Base-by-base conservation (phyloP, 1,139 yeast species). In the Blastobotrys persicus region DNA sequence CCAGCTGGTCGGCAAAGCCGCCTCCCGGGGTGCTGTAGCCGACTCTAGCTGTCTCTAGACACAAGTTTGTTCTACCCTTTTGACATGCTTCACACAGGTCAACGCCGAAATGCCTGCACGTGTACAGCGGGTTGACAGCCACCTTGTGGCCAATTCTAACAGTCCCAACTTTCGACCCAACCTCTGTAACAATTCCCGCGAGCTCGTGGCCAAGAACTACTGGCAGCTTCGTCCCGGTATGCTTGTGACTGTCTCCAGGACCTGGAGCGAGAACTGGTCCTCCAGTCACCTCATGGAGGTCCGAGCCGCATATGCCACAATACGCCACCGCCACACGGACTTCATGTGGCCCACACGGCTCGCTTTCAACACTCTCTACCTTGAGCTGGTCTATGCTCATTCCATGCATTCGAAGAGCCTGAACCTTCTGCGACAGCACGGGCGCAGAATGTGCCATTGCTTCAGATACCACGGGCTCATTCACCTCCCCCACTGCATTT, bases 21-120 rank as follows among this genome's bases (percentile, higher is more conserved):
- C 82, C 82, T 53, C 75, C 72, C 47, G 65, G 69, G 35, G 75
- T 77, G 37, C 41, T 80, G 79, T 17, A 77, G 63, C 14, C 82
- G 81, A 16, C 56, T 65, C 46, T 78, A 66, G 12, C 76, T 74
- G 34, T 66, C 49, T 70, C 60, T 14, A 65, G 67, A 59, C 83
- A 78, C 61, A 86, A 72, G 65, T 88, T 85, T 72, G 88, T 88
- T 50, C 77, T 73, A 32, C 96, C 96, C 33, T 80, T 71, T 67
- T 84, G 83, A 71, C 87, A 87, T 58, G 77, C 86, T 47, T 81
- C 80, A 59, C 83, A 79, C 41, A 55, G 56, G 3, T 52, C 55
- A 14, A 80, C 20, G 76, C 74, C 20, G 78, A 79, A 2, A 78
- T 71, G n/a, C 79, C 79, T 54, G 77, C 81, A 33, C 77, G 75